These are phyloP conservation scores for Boletus vinaceobasis DNA, from an alignment of 768 basidiomycete species.

Conservation along the genomic window DNA sequence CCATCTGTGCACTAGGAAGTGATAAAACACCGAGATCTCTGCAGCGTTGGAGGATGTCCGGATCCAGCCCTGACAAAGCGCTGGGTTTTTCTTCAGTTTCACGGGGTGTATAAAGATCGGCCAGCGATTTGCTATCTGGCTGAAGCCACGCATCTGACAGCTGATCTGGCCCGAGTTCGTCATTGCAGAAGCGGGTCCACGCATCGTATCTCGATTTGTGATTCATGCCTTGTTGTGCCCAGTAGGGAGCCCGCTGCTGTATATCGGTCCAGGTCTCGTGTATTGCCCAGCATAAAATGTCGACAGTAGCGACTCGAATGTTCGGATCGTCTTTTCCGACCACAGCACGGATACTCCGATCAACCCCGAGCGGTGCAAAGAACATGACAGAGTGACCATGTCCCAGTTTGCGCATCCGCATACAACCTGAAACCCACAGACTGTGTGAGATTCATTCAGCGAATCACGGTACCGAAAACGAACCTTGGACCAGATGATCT, in stretches of 20 bases:
- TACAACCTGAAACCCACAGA: too few relatives aligned
- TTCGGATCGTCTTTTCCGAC: slow-evolving; percentile 3
- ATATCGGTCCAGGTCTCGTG: slow-evolving; percentile 34
- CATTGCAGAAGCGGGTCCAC: slow-evolving; percentile 7
- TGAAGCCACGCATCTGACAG: slow-evolving; percentile 31
- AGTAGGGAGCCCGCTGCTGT: background rate
- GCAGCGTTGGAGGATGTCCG: background rate
- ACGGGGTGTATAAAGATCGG: slow-evolving; percentile 29
- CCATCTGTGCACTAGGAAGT: slow-evolving; percentile 18
- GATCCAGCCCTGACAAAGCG: background rate
- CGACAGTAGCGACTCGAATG: slow-evolving; percentile 2
- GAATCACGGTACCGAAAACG: background rate
- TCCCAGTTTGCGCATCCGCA: slow-evolving; percentile 17
- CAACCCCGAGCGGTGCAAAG: slow-evolving; percentile 41
- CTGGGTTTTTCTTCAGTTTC: background rate
- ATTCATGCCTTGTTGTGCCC: slow-evolving; percentile 19
- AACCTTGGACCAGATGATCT: slow-evolving; percentile 33
- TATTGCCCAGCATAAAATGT: slow-evolving; percentile 44
- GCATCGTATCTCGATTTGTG: background rate
- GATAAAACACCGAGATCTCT: slow-evolving; percentile 8
- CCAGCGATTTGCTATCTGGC: slow-evolving; percentile 35
- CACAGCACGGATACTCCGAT: slow-evolving; percentile 32
- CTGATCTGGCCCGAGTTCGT: background rate
- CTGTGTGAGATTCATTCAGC: background rate
- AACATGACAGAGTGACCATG: slow-evolving; percentile 45